Base-by-base conservation (phyloP, 2,329 filamentous ascomycete species). In the Claviceps quebecensis region DNA sequence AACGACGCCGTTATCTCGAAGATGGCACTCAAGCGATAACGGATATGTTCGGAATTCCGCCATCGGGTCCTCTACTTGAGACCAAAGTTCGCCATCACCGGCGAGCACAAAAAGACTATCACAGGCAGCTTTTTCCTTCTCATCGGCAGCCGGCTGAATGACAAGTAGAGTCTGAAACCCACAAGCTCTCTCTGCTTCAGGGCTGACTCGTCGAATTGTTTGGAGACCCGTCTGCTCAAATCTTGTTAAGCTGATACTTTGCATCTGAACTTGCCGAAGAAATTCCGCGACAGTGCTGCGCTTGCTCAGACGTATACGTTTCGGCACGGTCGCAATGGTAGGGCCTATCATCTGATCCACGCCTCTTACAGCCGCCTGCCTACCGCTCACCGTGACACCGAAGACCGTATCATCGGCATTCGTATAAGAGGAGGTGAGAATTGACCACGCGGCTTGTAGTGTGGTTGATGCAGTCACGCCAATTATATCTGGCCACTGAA, bases 351-450 rank as follows among this genome's bases (percentile, higher is more conserved):
- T 57, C 22, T 52, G 50, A 39, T 62, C 58, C 2, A 66, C 57
- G 13, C 60, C 60, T 0, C 51, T 39, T 1, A 66, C 49, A 1
- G 56, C 49, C 1, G 57, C 59, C 22, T 62, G 56, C 5, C 63
- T 58, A 2, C 64, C 64, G 0, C 56, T 56, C 1, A 62, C 52
- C 2, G 60, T 58, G 1, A 54, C 52, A 2, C 63, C 64, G 37
- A 63, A 65, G 3, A 61, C 22, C 1, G 59, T 52, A 43, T 73
- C 69, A 14, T 48, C 29, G 13, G 54, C 63, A 52, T 39, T 60
- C 54, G 68, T 61, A 49, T 71, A 69, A 2, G 66, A 56, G 0
- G 64, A 63, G 1, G 68, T 60, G 4, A 71, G 60, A 3, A 74
- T 47, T 2, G 60, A 52, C 59, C 60, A 61, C 4, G 63, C 61